Evolutionary conservation across 257 asterid genomes (phyloP).

Genomic region (Solanum lycopersicoides): DNA sequence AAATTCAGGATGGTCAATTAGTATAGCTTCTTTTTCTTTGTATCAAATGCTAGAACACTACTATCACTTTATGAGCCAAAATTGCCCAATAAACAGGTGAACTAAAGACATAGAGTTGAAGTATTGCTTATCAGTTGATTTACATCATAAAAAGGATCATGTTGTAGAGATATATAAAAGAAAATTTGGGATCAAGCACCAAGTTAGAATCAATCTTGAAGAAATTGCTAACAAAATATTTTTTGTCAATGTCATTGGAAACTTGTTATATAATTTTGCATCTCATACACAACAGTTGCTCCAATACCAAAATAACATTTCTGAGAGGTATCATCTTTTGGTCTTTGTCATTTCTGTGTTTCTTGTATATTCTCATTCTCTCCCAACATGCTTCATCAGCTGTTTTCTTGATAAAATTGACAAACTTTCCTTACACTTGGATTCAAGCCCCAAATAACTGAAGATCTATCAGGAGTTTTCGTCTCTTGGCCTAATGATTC

Average conservation of each 20-base stretch:
- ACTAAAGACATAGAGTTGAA: too few relatives aligned
- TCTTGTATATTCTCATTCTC: slow-evolving; percentile 1
- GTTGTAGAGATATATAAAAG: too few relatives aligned
- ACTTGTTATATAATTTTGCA: not conserved
- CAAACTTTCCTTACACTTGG: slow-evolving; percentile 25
- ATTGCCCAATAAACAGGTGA: too few relatives aligned
- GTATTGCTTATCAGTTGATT: too few relatives aligned
- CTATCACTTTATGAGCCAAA: too few relatives aligned
- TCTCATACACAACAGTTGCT: not conserved
- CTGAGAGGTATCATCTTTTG: not conserved
- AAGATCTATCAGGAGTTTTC: slow-evolving; percentile 23
- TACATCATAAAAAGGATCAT: too few relatives aligned
- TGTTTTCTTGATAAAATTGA: slow-evolving; percentile 7
- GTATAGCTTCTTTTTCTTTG: too few relatives aligned
- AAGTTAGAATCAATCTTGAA: too few relatives aligned
- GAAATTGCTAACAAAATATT: not conserved
- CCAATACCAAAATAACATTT: not conserved
- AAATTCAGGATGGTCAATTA: too few relatives aligned
- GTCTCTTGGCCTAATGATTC: slow-evolving; percentile 29
- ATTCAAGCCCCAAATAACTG: slow-evolving; percentile 29
- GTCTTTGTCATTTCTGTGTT: too few relatives aligned
- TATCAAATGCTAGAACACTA: too few relatives aligned
- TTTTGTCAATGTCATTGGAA: not conserved
- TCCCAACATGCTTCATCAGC: slow-evolving; percentile 7
- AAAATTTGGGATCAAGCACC: too few relatives aligned